A percentile compares a stretch with the other conserved stretches of the same genome.
phyloP scores from a whole-genome alignment of 2,329 filamentous ascomycete species.

The Ophiocordyceps camponoti-saundersi region DNA sequence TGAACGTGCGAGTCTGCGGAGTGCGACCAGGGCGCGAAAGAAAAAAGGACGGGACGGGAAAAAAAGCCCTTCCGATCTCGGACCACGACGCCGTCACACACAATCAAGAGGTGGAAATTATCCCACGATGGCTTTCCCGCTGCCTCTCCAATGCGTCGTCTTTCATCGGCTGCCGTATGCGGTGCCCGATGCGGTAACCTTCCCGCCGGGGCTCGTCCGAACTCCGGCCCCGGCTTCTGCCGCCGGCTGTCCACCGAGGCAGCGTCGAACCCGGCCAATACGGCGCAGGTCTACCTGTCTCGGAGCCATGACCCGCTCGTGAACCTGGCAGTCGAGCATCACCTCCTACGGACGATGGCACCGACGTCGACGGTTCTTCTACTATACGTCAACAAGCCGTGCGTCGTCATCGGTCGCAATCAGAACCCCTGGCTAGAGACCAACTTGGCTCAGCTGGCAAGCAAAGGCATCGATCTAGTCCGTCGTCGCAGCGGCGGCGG shows the following conservation, averaged over 20 bases:
- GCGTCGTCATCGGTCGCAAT: conserved; percentile 83
- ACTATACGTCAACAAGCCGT: conserved; percentile 74
- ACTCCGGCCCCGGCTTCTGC: not conserved
- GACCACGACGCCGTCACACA: not conserved
- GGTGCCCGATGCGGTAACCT: not conserved
- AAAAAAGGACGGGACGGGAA: too few relatives aligned
- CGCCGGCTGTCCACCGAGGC: conserved; percentile 17
- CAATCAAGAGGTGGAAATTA: not conserved
- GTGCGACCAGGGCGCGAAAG: too few relatives aligned
- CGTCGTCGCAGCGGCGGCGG: conserved; percentile 78
- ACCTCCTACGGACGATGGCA: conserved; percentile 60
- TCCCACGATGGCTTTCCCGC: not conserved
- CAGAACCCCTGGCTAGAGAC: conserved; percentile 96
- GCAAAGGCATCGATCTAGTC: conserved; percentile 39
- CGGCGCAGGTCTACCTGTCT: conserved; percentile 55
- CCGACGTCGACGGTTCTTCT: conserved; percentile 63
- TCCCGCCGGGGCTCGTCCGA: not conserved
- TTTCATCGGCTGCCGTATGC: not conserved
- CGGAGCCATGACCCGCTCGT: conserved; percentile 57
- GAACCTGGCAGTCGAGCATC: conserved; percentile 89
- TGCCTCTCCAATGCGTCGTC: not conserved
- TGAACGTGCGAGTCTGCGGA: too few relatives aligned
- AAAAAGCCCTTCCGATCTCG: not conserved
- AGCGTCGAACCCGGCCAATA: conserved; percentile 24
- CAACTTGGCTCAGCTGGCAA: conserved; percentile 46